Base-by-base conservation (phyloP, 495 filamentous ascomycete genomes). In the Jackrogersella multiformis region DNA sequence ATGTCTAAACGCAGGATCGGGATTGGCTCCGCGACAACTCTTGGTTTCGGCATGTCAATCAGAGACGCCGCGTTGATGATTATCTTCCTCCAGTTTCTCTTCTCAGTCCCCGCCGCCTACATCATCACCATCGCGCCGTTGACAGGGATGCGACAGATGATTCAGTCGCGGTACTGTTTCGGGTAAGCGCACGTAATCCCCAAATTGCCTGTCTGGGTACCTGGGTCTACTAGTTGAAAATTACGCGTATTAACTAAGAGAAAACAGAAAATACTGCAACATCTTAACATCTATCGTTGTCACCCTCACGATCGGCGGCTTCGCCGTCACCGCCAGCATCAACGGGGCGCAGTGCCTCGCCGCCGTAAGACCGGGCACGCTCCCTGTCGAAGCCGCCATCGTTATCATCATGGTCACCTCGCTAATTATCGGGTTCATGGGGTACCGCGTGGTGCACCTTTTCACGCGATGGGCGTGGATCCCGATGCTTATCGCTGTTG, bases 401-500 rank as follows among this genome's bases (percentile, higher is more conserved):
- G 71, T 84, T 58, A 84, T 86, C 57, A 79, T 78, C 30, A 81
- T 82, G 48, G 70, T 85, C 2, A 74, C 78, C 13, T 79, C 82
- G 21, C 77, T 86, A 24, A 71, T 73, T 4, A 77, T 82, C 6
- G 82, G 80, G 0, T 79, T 87, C 52, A 73, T 82, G 54, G 85
- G 85, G 5, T 86, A 85, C 68, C 76, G 76, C 15, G 76, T 82
- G 15, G 70, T 87, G 42, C 85, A 86, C 49, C 64, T 83, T 18
- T 86, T 81, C 69, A 80, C 84, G 69, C 81, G 84, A 10, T 87
- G 80, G 79, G 79, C 79, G 13, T 86, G 85, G 85, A 82, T 86
- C 26, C 82, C 85, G 13, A 82, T 80, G 18, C 74, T 86, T 1
- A 71, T 86, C 15, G 76, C 82, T 8, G 75, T 86, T 9, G 70